These are phyloP conservation scores for Fonsecaea pugnacius DNA, from an alignment of 2,329 filamentous ascomycete genomes.

Conservation along the genomic window DNA sequence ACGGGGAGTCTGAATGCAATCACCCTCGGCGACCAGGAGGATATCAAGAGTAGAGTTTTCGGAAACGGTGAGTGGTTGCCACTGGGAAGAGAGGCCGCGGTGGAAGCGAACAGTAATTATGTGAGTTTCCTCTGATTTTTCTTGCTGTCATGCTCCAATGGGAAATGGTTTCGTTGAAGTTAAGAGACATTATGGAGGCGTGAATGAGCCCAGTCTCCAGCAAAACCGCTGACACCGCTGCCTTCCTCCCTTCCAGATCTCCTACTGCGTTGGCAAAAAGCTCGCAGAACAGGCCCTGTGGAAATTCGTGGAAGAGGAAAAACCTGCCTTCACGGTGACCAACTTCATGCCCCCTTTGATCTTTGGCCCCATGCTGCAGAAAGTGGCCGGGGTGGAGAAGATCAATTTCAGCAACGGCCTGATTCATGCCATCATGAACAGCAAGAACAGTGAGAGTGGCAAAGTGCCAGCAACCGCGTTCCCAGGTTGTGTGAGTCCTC, in stretches of 20 bases:
- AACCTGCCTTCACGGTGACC: slow-evolving; percentile 62
- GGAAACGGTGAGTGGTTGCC: slow-evolving; percentile 23
- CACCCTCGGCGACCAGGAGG: slow-evolving; percentile 28
- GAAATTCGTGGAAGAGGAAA: slow-evolving; percentile 62
- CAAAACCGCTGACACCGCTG: slow-evolving; percentile 13
- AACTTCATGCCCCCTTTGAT: slow-evolving; percentile 67
- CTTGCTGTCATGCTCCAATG: background rate
- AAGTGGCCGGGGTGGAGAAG: slow-evolving; percentile 63
- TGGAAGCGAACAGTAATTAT: slow-evolving; percentile 27
- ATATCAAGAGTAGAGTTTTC: slow-evolving; percentile 26
- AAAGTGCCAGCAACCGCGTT: slow-evolving; percentile 27
- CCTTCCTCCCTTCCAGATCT: slow-evolving; percentile 30
- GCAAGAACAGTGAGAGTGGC: slow-evolving; percentile 21
- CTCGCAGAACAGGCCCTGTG: slow-evolving; percentile 69
- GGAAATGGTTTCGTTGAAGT: background rate
- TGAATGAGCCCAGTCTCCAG: slow-evolving; percentile 8
- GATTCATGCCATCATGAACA: slow-evolving; percentile 54
- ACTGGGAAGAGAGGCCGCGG: slow-evolving; percentile 25
- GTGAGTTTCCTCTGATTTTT: slow-evolving; percentile 14
- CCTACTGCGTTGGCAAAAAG: slow-evolving; percentile 61
- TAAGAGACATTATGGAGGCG: background rate
- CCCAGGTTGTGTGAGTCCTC: slow-evolving; percentile 22
- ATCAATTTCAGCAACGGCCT: slow-evolving; percentile 77
- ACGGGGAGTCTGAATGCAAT: slow-evolving; percentile 32
- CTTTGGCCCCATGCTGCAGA: slow-evolving; percentile 67